phyloP scores from a whole-genome alignment of 768 basidiomycete species.

The Pisolithus orientalis region DNA sequence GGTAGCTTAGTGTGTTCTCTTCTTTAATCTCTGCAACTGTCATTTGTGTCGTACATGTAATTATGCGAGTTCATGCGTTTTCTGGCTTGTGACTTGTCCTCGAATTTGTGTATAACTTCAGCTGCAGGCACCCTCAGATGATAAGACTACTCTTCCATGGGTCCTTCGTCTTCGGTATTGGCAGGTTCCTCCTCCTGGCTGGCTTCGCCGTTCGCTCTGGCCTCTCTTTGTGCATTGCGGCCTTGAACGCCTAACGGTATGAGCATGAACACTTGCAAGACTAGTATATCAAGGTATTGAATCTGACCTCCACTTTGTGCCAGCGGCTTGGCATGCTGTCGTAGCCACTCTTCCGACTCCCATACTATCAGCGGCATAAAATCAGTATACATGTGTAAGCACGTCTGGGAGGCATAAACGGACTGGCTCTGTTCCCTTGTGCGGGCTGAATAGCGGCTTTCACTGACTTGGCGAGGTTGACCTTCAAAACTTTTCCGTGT shows the following conservation, averaged over 20 bases:
- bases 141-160: conserved; percentile 58
- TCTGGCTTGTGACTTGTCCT: neutral
- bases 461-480: conserved; percentile 79
- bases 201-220: conserved; percentile 11
- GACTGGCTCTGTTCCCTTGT: conserved; percentile 73
- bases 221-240: conserved; percentile 30
- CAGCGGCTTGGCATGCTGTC: conserved; percentile 73
- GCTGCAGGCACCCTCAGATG: neutral
- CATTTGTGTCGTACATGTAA: conserved; percentile 3
- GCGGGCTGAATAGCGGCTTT: conserved; percentile 58
- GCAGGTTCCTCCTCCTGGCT: conserved; percentile 21
- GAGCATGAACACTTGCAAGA: conserved; percentile 1
- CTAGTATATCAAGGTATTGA: conserved; percentile 3
- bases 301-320: conserved; percentile 64
- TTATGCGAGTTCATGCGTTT: neutral
- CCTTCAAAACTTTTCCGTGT: conserved; percentile 68
- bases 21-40: conserved; percentile 3
- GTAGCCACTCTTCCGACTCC: conserved; percentile 94
- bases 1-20: neutral
- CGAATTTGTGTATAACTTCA: neutral
- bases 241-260: conserved; percentile 46
- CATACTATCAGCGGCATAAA: conserved; percentile 53
- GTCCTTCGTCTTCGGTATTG: conserved; percentile 37
- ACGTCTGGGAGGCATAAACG: conserved; percentile 22
- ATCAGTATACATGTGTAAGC: neutral